phyloP scores from a whole-genome alignment of 2,329 filamentous ascomycete genomes.

The Nothophoma quercina region DNA sequence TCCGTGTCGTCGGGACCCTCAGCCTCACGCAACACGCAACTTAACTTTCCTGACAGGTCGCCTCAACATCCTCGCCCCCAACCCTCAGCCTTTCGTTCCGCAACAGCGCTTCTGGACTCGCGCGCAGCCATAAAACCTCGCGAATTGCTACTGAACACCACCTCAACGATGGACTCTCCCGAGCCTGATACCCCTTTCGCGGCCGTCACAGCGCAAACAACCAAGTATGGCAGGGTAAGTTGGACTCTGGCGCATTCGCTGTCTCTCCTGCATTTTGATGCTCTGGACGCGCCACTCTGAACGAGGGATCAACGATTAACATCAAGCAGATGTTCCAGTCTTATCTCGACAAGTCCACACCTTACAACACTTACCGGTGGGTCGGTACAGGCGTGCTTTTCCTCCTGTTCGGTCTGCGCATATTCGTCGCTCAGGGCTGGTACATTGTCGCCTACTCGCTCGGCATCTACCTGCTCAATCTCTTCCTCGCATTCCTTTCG shows the following conservation, averaged over 20 bases:
- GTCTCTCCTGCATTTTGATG: background rate
- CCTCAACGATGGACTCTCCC: constrained; percentile 75
- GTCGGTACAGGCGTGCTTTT: constrained; percentile 78
- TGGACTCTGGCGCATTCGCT: constrained; percentile 19
- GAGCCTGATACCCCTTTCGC: constrained; percentile 94
- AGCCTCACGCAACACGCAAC: constrained; percentile 17
- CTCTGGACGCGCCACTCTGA: constrained; percentile 1
- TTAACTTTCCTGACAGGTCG: constrained; percentile 36
- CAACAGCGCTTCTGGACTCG: background rate
- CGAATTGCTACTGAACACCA: background rate
- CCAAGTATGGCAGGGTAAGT: constrained; percentile 74
- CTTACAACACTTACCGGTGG: constrained; percentile 91
- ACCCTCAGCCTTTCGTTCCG: constrained; percentile 4
- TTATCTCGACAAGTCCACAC: constrained; percentile 91
- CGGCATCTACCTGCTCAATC: constrained; percentile 97
- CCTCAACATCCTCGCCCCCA: constrained; percentile 34
- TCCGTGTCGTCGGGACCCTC: constrained; percentile 2
- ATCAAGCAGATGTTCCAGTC: constrained; percentile 82
- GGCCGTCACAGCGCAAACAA: constrained; percentile 86
- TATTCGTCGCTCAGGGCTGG: constrained; percentile 94
- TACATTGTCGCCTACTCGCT: constrained; percentile 99
- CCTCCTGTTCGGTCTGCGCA: constrained; percentile 83
- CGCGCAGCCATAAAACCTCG: background rate
- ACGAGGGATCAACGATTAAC: constrained; percentile 20
- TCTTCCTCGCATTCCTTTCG: constrained; percentile 97